phyloP scores from a whole-genome alignment of 2,329 filamentous ascomycete genomes.

The Cordyceps militaris region DNA sequence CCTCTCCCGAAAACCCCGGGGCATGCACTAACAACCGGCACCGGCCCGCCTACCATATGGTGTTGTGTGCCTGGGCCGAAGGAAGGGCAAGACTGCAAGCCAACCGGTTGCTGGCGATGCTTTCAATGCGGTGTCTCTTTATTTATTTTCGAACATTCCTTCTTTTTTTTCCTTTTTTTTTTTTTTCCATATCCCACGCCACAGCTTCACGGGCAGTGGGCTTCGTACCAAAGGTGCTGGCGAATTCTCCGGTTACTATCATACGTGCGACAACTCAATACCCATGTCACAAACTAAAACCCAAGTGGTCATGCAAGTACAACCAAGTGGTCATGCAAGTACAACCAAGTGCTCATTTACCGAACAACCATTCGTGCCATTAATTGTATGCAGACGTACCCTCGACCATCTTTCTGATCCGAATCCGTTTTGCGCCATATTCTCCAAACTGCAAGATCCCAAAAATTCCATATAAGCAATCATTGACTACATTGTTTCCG shows the following conservation, averaged over 20 bases:
- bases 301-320: neutral
- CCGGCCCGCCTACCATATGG: neutral
- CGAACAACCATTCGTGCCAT: neutral
- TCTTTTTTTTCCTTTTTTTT: too few relatives aligned
- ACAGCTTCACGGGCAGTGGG: too few relatives aligned
- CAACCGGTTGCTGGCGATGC: neutral
- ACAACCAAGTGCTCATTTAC: neutral
- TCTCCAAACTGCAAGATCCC: neutral
- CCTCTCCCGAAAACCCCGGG: neutral
- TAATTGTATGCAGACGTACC: neutral
- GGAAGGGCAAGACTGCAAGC: neutral
- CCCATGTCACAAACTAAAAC: neutral
- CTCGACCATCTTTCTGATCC: neutral
- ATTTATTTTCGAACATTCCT: too few relatives aligned
- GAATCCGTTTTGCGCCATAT: conserved; percentile 3
- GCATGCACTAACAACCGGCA: neutral
- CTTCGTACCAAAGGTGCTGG: too few relatives aligned
- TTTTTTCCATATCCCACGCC: too few relatives aligned
- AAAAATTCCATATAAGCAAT: neutral
- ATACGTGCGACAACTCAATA: neutral
- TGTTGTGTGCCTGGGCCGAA: neutral
- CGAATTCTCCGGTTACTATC: too few relatives aligned
- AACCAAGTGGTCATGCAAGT: too few relatives aligned
- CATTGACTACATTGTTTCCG: neutral
- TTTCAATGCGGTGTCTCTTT: too few relatives aligned